Evolutionary conservation across 1,284 basidiomycete genomes (phyloP).

Genomic region (Ustilago lituana): DNA sequence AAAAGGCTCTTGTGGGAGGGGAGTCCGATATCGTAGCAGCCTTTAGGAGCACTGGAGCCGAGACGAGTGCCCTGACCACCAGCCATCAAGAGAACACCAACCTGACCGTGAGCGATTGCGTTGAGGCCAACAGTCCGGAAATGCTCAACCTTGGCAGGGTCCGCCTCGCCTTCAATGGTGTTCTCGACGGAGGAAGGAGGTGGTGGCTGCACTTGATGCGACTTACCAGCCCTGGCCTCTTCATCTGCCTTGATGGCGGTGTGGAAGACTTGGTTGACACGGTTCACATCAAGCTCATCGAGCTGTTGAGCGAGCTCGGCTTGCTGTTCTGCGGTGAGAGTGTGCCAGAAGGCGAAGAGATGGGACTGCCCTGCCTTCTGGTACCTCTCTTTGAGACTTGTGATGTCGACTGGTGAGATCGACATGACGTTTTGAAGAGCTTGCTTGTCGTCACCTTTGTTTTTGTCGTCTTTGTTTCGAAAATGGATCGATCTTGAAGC

Average conservation of each 20-base stretch:
- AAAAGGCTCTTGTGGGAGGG: constrained; percentile 93
- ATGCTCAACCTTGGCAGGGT: constrained; percentile 70
- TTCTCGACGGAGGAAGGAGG: constrained; percentile 50
- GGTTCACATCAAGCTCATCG: constrained; percentile 81
- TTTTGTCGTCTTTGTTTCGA: neutral
- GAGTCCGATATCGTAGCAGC: constrained; percentile 95
- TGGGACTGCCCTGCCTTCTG: constrained; percentile 85
- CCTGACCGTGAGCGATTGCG: constrained; percentile 82
- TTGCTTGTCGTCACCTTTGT: too few species aligned
- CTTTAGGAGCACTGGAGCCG: constrained; percentile 91
- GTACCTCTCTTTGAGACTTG: constrained; percentile 48
- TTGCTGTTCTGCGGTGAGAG: constrained; percentile 77
- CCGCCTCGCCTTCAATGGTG: constrained; percentile 53
- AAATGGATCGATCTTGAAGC: neutral
- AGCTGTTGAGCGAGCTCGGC: constrained; percentile 78
- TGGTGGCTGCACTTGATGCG: constrained; percentile 63
- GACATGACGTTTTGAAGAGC: constrained; percentile 32
- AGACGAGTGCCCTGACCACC: constrained; percentile 96
- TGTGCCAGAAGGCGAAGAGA: constrained; percentile 85
- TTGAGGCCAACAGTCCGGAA: constrained; percentile 76
- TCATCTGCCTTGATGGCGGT: constrained; percentile 80
- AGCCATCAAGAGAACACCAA: constrained; percentile 94
- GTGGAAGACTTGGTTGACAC: constrained; percentile 87
- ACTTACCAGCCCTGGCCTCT: constrained; percentile 69
- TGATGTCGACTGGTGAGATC: constrained; percentile 30